These are phyloP conservation scores for Pythium dissotocum DNA, from an alignment of 352 stramenopile genomes.

Conservation along the genomic window DNA sequence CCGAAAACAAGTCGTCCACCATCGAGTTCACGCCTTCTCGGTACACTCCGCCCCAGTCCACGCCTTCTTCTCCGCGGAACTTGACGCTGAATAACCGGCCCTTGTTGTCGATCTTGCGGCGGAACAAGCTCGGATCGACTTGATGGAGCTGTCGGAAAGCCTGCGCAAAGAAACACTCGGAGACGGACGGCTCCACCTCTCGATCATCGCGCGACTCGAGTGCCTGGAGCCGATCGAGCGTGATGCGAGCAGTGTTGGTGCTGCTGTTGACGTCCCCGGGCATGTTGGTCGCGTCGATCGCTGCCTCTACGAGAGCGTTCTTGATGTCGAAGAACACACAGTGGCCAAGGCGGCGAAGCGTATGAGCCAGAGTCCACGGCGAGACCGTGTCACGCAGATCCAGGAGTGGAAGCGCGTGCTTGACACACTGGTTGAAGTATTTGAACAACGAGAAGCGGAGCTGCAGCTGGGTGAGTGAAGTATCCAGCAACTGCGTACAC, in stretches of 20 bases:
- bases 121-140: slow-evolving; percentile 83
- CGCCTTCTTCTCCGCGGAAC: slow-evolving; percentile 86
- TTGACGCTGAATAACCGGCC: slow-evolving; percentile 88
- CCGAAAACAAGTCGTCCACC: slow-evolving; percentile 87
- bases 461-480: slow-evolving; percentile 59
- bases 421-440: slow-evolving; percentile 75
- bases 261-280: slow-evolving; percentile 50
- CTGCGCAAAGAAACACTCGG: slow-evolving; percentile 94
- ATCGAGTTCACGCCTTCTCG: slow-evolving; percentile 88
- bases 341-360: slow-evolving; percentile 70
- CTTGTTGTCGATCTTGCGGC: slow-evolving; percentile 89
- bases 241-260: slow-evolving; percentile 80
- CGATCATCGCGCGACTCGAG: slow-evolving; percentile 87
- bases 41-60: slow-evolving; percentile 90
- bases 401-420: slow-evolving; percentile 67
- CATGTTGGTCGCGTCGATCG: slow-evolving; percentile 74
- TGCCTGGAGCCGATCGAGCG: slow-evolving; percentile 80
- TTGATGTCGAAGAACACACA: slow-evolving; percentile 90
- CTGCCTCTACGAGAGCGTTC: slow-evolving; percentile 73
- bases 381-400: slow-evolving; percentile 77
- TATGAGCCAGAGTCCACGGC: slow-evolving; percentile 73
- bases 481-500: slow-evolving; percentile 64
- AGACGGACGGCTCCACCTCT: slow-evolving; percentile 85
- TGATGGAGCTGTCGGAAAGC: slow-evolving; percentile 90
- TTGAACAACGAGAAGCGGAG: slow-evolving; percentile 82